phyloP scores from a whole-genome alignment of 2,329 filamentous ascomycete species.

The Colletotrichum theobromicola region DNA sequence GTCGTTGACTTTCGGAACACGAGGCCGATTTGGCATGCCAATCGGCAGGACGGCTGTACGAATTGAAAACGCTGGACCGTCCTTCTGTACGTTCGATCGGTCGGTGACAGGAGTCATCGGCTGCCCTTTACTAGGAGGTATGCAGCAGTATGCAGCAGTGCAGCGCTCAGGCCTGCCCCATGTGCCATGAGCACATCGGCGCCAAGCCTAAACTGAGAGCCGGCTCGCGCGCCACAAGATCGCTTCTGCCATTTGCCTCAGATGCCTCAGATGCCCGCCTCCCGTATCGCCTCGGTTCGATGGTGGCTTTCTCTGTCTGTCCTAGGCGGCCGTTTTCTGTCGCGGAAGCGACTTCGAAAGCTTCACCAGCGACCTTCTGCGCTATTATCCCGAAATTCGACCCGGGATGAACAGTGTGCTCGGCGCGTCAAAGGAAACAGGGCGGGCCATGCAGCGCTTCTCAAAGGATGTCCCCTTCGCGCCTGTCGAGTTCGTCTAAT shows the following conservation, averaged over 20 bases:
- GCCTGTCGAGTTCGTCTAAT: conserved; percentile 14
- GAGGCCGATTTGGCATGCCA: conserved; percentile 13
- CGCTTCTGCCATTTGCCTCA: not conserved
- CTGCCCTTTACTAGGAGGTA: no score
- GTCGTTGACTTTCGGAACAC: not conserved
- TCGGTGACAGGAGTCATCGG: not conserved
- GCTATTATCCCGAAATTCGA: not conserved
- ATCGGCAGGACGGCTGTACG: not conserved
- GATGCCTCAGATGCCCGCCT: not conserved
- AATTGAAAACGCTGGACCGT: not conserved
- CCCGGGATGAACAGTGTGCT: not conserved
- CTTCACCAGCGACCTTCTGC: not conserved
- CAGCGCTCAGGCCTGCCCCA: not conserved
- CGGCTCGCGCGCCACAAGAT: conserved; percentile 5
- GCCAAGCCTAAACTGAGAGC: not conserved
- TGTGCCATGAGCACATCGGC: not conserved
- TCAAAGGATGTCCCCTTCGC: conserved; percentile 4
- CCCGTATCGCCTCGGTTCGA: not conserved
- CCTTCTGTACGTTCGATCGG: not conserved
- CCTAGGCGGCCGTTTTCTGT: not conserved
- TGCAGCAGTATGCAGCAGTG: not conserved
- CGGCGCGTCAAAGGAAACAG: not conserved
- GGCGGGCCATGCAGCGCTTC: conserved; percentile 3
- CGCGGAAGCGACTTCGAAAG: not conserved
- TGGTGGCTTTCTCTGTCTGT: not conserved